Evolutionary conservation across 2,329 filamentous ascomycete species (phyloP).

Genomic region (Venturia aucupariae): DNA sequence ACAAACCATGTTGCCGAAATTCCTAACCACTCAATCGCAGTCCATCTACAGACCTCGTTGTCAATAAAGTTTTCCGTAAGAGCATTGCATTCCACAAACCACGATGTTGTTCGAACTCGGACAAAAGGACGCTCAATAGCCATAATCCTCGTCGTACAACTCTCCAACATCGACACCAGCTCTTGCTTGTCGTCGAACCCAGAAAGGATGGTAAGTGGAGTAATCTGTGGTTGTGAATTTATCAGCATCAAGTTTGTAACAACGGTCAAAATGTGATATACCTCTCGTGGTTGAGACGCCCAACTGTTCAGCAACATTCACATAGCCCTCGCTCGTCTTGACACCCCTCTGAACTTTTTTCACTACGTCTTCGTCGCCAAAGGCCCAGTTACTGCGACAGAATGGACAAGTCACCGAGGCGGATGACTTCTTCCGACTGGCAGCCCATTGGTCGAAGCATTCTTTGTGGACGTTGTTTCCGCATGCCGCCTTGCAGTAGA

Average conservation of each 20-base stretch:
- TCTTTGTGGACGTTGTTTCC: slow-evolving; percentile 53
- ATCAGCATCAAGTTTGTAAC: no score
- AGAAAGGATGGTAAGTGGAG: slow-evolving; percentile 18
- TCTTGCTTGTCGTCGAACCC: slow-evolving; percentile 17
- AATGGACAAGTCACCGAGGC: slow-evolving; percentile 49
- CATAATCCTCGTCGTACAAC: slow-evolving; percentile 3
- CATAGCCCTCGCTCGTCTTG: slow-evolving; percentile 45
- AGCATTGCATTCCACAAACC: background rate
- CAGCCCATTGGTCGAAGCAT: slow-evolving; percentile 47
- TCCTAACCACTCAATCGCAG: background rate
- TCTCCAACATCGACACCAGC: slow-evolving; percentile 14
- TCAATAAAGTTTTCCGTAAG: background rate
- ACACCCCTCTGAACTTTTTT: slow-evolving; percentile 35
- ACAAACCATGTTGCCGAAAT: background rate
- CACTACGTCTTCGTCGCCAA: slow-evolving; percentile 34
- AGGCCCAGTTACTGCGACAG: slow-evolving; percentile 49
- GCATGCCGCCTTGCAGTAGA: slow-evolving; percentile 52
- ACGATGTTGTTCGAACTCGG: background rate
- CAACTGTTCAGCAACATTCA: slow-evolving; percentile 53
- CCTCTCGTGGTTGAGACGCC: slow-evolving; percentile 47
- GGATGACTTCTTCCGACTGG: slow-evolving; percentile 16
- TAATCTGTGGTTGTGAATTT: slow-evolving; percentile 16
- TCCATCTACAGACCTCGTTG: background rate
- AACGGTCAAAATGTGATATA: no score
- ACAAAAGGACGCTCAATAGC: background rate